phyloP scores from a whole-genome alignment of 1,284 basidiomycete genomes.

The Dichomitus squalens region DNA sequence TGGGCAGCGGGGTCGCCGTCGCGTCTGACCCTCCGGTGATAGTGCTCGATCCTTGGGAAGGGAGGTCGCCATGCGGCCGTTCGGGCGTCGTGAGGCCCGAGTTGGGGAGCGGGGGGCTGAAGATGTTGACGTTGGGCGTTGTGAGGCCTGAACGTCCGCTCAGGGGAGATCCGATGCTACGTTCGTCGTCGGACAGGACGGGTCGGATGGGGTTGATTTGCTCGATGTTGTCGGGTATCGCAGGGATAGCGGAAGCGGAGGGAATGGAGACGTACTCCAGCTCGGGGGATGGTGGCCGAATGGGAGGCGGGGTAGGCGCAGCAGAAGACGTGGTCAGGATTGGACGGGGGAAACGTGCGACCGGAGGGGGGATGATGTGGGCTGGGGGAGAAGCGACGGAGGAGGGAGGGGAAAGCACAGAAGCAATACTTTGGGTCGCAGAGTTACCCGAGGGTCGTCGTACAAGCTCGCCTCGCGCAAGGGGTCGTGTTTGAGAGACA shows the following conservation, averaged over 20 bases:
- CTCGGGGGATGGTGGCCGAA: slow-evolving; percentile 14
- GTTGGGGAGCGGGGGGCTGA: slow-evolving; percentile 26
- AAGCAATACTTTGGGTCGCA: background rate
- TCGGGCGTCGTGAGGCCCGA: slow-evolving; percentile 32
- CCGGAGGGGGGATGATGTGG: slow-evolving; percentile 1
- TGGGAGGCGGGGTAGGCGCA: slow-evolving; percentile 1
- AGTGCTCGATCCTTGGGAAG: slow-evolving; percentile 12
- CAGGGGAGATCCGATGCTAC: slow-evolving; percentile 13
- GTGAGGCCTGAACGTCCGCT: slow-evolving; percentile 25
- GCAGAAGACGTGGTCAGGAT: slow-evolving; percentile 3
- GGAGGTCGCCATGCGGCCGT: slow-evolving; percentile 12
- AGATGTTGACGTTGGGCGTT: slow-evolving; percentile 25
- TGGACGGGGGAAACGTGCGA: background rate
- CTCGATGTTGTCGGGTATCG: slow-evolving; percentile 29
- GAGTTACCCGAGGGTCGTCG: background rate
- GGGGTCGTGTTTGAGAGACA: slow-evolving; percentile 12
- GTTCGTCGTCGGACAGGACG: slow-evolving; percentile 20
- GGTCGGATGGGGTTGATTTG: slow-evolving; percentile 5
- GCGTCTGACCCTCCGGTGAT: slow-evolving; percentile 14
- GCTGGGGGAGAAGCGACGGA: background rate
- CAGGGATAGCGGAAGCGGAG: slow-evolving; percentile 12
- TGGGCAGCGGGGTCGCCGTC: slow-evolving; percentile 28
- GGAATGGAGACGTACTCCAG: slow-evolving; percentile 30
- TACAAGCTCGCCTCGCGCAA: background rate
- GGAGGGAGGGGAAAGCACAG: background rate